Percentiles rank a stretch among this genome's conserved stretches.
These are phyloP conservation scores for Vitis cinerea DNA, from an alignment of 164 flowering plant species.

Conservation along the genomic window DNA sequence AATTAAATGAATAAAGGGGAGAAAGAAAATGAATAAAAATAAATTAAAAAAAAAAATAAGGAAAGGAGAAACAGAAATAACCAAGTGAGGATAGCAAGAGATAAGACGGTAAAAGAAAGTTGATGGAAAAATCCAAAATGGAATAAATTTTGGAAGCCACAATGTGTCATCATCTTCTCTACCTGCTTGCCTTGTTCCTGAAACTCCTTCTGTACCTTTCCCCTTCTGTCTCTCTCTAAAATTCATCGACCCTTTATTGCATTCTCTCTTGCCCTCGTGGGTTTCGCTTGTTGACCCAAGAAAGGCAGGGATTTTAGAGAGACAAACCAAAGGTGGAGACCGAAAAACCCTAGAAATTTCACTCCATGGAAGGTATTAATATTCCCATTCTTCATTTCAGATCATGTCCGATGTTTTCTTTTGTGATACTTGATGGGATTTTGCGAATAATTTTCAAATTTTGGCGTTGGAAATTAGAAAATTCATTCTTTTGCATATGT, in stretches of 20 bases:
- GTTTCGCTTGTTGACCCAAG: conserved; percentile 1
- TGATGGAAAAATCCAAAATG: too few species aligned
- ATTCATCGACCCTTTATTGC: not conserved
- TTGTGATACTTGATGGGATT: not conserved
- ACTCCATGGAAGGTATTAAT: conserved; percentile 16
- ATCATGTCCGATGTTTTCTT: not conserved
- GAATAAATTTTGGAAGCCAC: too few species aligned
- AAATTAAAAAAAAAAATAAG: too few species aligned
- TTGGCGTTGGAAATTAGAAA: not conserved
- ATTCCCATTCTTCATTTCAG: not conserved
- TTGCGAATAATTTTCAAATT: not conserved
- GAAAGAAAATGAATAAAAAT: too few species aligned
- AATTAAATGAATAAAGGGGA: too few species aligned
- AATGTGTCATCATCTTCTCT: too few species aligned
- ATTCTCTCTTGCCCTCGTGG: conserved; percentile 1
- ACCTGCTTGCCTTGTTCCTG: not conserved
- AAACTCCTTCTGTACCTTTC: not conserved
- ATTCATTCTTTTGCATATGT: not conserved
- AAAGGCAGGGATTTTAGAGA: not conserved
- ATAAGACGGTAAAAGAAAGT: too few species aligned
- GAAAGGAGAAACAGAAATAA: too few species aligned
- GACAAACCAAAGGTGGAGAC: too few species aligned
- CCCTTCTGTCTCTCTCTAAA: not conserved
- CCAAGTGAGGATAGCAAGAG: too few species aligned
- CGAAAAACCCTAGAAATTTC: not conserved